phyloP scores from a whole-genome alignment of 805 yeast genomes.

The Nematodospora valgi region DNA sequence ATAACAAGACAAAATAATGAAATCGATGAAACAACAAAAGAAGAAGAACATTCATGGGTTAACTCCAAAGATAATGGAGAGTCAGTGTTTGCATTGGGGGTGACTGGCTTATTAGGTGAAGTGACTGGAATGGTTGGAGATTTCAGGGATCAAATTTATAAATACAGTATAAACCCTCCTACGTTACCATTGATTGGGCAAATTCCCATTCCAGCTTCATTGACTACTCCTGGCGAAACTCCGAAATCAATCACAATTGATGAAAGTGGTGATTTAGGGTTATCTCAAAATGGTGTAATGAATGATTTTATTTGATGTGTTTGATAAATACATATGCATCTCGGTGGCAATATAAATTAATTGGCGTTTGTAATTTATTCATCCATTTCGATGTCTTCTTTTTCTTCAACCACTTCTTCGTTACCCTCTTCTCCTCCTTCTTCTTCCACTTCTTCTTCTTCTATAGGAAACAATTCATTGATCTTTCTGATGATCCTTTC shows the following conservation, averaged over 20 bases:
- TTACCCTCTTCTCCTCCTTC: slow-evolving; percentile 22
- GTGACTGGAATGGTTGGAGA: slow-evolving; percentile 56
- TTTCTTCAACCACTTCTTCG: slow-evolving; percentile 13
- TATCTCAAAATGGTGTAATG: slow-evolving; percentile 17
- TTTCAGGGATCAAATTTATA: slow-evolving; percentile 36
- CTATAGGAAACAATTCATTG: slow-evolving; percentile 49
- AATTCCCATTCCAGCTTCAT: slow-evolving; percentile 6
- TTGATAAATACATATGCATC: too few relatives aligned
- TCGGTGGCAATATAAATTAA: neutral
- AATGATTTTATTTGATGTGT: slow-evolving; percentile 18
- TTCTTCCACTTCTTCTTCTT: slow-evolving; percentile 25
- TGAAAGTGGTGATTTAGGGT: slow-evolving; percentile 13
- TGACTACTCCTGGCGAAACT: neutral
- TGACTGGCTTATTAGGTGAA: slow-evolving; percentile 67
- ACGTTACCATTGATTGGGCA: slow-evolving; percentile 8
- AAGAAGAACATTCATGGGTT: slow-evolving; percentile 47
- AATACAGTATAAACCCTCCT: slow-evolving; percentile 9
- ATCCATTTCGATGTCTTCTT: slow-evolving; percentile 5
- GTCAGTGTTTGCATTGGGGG: slow-evolving; percentile 53
- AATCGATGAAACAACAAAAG: slow-evolving; percentile 23
- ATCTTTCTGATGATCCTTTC: slow-evolving; percentile 57
- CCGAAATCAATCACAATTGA: slow-evolving; percentile 7
- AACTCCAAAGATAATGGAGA: slow-evolving; percentile 39
- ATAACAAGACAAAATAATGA: slow-evolving; percentile 33
- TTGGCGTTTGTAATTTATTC: neutral